phyloP scores from a whole-genome alignment of 1,284 basidiomycete genomes.

The Austroboletus novae-zelandiae region DNA sequence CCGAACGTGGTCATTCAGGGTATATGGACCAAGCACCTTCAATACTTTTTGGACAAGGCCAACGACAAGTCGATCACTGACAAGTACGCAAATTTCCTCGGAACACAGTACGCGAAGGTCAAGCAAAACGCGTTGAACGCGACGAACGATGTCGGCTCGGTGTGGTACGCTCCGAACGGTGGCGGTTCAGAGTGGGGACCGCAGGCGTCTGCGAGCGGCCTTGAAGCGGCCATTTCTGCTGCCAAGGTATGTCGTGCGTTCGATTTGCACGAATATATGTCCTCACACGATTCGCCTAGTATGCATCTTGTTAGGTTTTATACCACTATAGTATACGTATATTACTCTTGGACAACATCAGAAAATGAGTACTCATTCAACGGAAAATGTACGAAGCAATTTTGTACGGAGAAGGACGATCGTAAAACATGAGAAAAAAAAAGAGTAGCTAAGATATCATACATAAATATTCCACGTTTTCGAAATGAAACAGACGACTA shows the following conservation, averaged over 20 bases:
- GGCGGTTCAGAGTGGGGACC: slow-evolving; percentile 30
- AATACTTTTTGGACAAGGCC: slow-evolving; percentile 42
- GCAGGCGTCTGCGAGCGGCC: slow-evolving; percentile 32
- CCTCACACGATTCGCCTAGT: slow-evolving; percentile 3
- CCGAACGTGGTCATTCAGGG: slow-evolving; percentile 24
- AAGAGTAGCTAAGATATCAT: slow-evolving; percentile 26
- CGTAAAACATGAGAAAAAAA: slow-evolving; percentile 2
- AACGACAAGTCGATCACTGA: slow-evolving; percentile 35
- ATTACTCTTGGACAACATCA: background rate
- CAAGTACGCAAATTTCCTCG: slow-evolving; percentile 41
- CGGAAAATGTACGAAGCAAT: slow-evolving; percentile 6
- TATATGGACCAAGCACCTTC: slow-evolving; percentile 43
- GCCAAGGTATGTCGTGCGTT: slow-evolving; percentile 18
- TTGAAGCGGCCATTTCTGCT: slow-evolving; percentile 30
- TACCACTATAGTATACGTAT: background rate
- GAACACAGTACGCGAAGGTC: slow-evolving; percentile 40
- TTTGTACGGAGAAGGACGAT: slow-evolving; percentile 2
- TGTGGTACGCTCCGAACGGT: slow-evolving; percentile 23
- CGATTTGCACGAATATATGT: no score
- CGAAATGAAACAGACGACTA: background rate
- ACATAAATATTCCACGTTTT: slow-evolving; percentile 31
- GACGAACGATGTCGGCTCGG: slow-evolving; percentile 42
- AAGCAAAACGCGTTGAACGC: slow-evolving; percentile 38
- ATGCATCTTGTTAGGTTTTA: background rate
- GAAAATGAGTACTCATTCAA: slow-evolving; percentile 12